These are phyloP conservation scores for Aspergillus carlsbadensis DNA, from an alignment of 495 filamentous ascomycete genomes.

Conservation along the genomic window DNA sequence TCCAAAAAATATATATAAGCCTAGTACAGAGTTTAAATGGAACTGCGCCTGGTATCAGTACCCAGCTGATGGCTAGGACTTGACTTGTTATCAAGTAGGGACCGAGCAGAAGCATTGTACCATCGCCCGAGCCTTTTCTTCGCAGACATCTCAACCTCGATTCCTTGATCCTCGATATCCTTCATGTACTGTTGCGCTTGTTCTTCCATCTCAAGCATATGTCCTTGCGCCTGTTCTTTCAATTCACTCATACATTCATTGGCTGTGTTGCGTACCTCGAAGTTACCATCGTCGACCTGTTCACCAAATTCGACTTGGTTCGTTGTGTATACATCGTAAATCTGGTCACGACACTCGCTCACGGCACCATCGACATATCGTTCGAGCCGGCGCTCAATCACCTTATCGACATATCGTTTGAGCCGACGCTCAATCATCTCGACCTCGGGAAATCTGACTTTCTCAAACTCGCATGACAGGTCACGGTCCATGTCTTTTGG, in stretches of 20 bases:
- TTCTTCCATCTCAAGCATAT: conserved; percentile 19
- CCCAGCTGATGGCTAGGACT: conserved; percentile 10
- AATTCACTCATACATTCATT: conserved; percentile 21
- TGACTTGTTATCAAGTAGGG: conserved; percentile 10
- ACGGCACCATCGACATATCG: conserved; percentile 15
- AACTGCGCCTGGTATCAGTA: conserved; percentile 15
- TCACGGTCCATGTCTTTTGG: conserved; percentile 16
- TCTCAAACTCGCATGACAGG: conserved; percentile 8
- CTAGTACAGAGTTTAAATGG: conserved; percentile 1
- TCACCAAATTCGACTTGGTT: conserved; percentile 19
- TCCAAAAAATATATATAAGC: no score
- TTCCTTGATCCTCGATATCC: conserved; percentile 11
- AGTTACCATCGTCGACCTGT: conserved; percentile 19
- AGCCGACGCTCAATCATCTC: conserved; percentile 16
- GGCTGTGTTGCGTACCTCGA: conserved; percentile 18
- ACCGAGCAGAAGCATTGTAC: conserved; percentile 12
- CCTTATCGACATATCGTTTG: conserved; percentile 18
- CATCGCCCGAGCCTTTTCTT: conserved; percentile 9
- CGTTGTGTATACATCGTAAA: conserved; percentile 16
- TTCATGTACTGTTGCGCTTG: conserved; percentile 20
- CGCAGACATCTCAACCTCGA: conserved; percentile 17
- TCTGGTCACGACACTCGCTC: conserved; percentile 18
- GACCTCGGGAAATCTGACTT: conserved; percentile 10
- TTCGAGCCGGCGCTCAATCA: conserved; percentile 18
- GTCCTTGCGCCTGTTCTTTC: conserved; percentile 19